Evolutionary conservation across 305 asterid species (phyloP).

Genomic region (Rubia peregrina): DNA sequence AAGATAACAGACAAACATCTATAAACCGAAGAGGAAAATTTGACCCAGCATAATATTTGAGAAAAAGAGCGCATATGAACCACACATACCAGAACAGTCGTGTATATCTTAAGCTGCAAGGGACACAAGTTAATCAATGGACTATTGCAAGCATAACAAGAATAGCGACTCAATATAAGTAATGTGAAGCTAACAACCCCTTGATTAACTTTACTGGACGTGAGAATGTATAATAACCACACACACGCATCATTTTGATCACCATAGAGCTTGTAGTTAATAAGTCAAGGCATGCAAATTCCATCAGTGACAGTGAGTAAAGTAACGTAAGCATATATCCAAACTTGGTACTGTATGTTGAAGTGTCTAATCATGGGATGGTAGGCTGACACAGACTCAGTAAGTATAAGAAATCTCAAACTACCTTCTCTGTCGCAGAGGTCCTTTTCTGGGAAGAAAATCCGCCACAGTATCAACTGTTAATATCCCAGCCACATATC

Average conservation of each 20-base stretch:
- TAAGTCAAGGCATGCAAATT: not conserved
- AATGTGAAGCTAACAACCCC: not conserved
- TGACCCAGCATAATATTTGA: not conserved
- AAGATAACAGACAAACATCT: not conserved
- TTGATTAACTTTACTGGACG: not conserved
- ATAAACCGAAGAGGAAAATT: not conserved
- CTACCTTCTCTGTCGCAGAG: constrained; percentile 73
- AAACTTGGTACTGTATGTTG: not conserved
- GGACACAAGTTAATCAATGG: not conserved
- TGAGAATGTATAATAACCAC: not conserved
- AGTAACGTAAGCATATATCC: not conserved
- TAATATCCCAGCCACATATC: constrained; percentile 75
- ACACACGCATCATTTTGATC: not conserved
- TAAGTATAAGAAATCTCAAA: not conserved
- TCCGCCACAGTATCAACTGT: constrained; percentile 89
- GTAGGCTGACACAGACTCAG: not conserved
- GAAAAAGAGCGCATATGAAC: not conserved
- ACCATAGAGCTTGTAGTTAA: not conserved
- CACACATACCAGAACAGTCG: not conserved
- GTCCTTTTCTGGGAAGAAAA: constrained; percentile 89
- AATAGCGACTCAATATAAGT: not conserved
- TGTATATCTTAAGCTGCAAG: not conserved
- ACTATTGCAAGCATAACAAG: not conserved
- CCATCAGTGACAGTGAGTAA: too few relatives aligned
- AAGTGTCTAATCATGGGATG: not conserved